Conservation (phyloP, 129 eudicot genomes). For the Flaveria ramosissima region DNA sequence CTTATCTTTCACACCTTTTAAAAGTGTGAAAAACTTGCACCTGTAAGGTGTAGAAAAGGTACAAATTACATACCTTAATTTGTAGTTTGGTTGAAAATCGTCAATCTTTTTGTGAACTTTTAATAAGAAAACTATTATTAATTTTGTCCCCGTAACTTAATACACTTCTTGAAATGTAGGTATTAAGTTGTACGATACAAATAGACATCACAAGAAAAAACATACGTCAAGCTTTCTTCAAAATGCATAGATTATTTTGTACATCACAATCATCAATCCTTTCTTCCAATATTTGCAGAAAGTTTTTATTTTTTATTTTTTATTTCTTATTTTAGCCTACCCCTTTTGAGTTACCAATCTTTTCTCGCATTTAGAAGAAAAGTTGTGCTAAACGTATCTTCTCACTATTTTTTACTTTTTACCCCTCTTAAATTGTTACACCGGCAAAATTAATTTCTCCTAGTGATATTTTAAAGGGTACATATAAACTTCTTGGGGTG, state of each 20-base stretch:
- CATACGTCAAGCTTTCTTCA: neutral
- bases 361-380: neutral
- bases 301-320: neutral
- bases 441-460: too few relatives aligned
- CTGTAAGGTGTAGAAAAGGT: neutral
- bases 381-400: neutral
- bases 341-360: constrained; percentile 13
- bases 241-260: neutral
- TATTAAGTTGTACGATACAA: constrained; percentile 11
- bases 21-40: constrained; percentile 7
- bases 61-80: neutral
- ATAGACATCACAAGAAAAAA: neutral
- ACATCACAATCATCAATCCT: neutral
- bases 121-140: neutral
- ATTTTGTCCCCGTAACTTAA: constrained; percentile 27
- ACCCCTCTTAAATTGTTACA: too few relatives aligned
- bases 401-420: too few relatives aligned
- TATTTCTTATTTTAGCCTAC: neutral
- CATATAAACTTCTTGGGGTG: too few relatives aligned
- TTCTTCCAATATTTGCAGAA: neutral
- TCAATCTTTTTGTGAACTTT: neutral
- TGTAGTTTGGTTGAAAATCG: neutral
- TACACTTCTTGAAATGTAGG: constrained; percentile 8
- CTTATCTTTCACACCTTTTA: neutral
- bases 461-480: too few relatives aligned